Evolutionary conservation across 306 rosid genomes (phyloP), one percentile per base, ranked within the genome.

Genomic region (Begonia peltatifolia): DNA sequence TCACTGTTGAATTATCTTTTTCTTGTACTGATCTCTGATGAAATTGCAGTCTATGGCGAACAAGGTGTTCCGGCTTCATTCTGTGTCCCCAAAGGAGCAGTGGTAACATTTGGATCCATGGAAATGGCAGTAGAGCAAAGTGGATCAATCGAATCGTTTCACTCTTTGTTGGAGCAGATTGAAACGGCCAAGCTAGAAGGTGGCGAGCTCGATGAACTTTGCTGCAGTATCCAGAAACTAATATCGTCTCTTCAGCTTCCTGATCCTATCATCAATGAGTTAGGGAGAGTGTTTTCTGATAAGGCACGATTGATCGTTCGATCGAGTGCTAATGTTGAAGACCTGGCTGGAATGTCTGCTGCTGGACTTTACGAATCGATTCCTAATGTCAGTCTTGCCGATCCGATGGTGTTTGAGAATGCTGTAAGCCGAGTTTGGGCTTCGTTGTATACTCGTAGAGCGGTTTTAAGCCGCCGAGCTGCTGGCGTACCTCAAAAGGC

Each of bases 261-360:
- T 12, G 56, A 74, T 61, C 78, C 80, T 12, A 52, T 75, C 43
- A 79, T 79, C 60, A 81, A 86, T 57, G 63, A 74, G 65, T 66
- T 86, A 22, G 87, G 74, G 42, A 73, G 49, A 66, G 69, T 79
- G 66, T 86, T 86, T 69, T 75, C 88, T 10, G 72, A 68, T 63
- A 74, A 78, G 58, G 75, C 79, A 35, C 63, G 82, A 17, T 73
- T 90, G 66, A 83, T 90, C 68, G 96, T 81, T 52, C 96, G 96
- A 50, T 90, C 94, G 56, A 83, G 99, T 55, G 99, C 99, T 42
- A 86, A 90, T 23, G 88, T 90, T 11, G 99, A 90, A 77, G 99
- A 90, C 63, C 80, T 90, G 68, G 94, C 96, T 41, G 94, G 94
- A 70, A 84, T 90, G 81, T 90, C 99, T 25, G 99, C 99, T 23